A percentile compares a stretch with the other conserved stretches of the same genome.
phyloP scores from a whole-genome alignment of 2,329 filamentous ascomycete genomes.

The Fusarium armeniacum region DNA sequence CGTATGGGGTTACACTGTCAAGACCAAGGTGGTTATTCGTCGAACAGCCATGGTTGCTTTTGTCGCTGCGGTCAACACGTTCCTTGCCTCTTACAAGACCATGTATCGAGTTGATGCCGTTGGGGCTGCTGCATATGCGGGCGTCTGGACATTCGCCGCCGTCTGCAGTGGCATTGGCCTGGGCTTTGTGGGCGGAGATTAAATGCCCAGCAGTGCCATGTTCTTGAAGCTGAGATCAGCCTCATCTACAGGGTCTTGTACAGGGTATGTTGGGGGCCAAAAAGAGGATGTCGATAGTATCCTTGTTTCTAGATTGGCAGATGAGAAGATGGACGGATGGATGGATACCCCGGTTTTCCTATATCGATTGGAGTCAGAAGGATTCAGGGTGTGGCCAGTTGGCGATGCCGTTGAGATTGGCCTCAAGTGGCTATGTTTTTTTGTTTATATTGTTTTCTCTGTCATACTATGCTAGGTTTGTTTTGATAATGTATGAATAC shows the following conservation, averaged over 20 bases:
- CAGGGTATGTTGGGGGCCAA: constrained; percentile 11
- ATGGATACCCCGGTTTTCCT: constrained; percentile 36
- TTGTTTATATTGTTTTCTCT: constrained; percentile 27
- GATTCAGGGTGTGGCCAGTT: constrained; percentile 28
- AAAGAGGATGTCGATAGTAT: constrained; percentile 22
- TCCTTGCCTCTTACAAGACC: constrained; percentile 75
- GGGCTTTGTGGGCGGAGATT: constrained; percentile 64
- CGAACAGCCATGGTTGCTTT: constrained; percentile 73
- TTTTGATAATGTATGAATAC: constrained; percentile 29
- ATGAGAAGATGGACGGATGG: constrained; percentile 37
- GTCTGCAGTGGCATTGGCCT: constrained; percentile 70
- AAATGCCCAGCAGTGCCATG: constrained; percentile 20
- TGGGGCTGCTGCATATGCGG: constrained; percentile 80
- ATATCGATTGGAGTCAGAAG: constrained; percentile 29
- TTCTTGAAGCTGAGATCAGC: constrained; percentile 32
- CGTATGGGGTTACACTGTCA: constrained; percentile 75
- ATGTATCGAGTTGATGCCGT: constrained; percentile 77
- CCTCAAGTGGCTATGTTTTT: constrained; percentile 7
- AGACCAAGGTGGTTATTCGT: constrained; percentile 73
- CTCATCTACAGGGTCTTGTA: constrained; percentile 24
- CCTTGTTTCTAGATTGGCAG: constrained; percentile 33
- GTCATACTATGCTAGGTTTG: constrained; percentile 6
- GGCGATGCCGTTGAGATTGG: constrained; percentile 11
- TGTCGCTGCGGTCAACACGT: constrained; percentile 70
- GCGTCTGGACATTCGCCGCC: constrained; percentile 79